Conservation (phyloP, 23 red algal species). For the Cyanidiococcus yangmingshanensis region DNA sequence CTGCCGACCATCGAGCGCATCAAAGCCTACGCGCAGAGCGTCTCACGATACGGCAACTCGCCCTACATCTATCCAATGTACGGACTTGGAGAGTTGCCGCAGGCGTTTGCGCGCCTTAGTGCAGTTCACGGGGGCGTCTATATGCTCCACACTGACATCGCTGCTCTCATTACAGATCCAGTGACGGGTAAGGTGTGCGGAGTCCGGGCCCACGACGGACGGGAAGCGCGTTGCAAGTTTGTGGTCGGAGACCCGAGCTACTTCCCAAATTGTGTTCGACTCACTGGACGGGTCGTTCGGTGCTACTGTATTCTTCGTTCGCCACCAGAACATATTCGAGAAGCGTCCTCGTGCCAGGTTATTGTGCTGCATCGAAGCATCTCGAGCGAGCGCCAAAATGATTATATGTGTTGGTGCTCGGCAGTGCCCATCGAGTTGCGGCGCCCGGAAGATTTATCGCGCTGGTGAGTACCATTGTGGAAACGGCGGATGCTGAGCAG, state of each 20-base stretch:
- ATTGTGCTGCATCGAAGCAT: conserved; percentile 69
- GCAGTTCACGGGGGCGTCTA: conserved; percentile 96
- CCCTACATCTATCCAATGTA: conserved; percentile 97
- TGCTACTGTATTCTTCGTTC: conserved; percentile 79
- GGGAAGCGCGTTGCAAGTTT: conserved; percentile 57
- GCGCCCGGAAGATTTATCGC: conserved; percentile 74
- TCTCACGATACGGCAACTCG: conserved; percentile 64
- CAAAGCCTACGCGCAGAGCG: conserved; percentile 74
- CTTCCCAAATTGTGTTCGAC: conserved; percentile 50
- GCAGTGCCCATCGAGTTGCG: conserved; percentile 59
- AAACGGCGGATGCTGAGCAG: conserved; percentile 43
- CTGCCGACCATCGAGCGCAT: conserved; percentile 62
- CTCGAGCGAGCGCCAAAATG: conserved; percentile 44
- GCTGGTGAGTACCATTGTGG: conserved; percentile 85
- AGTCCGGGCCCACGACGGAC: conserved; percentile 45
- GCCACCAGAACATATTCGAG: conserved; percentile 66
- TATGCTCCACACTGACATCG: conserved; percentile 78
- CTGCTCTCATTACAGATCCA: conserved; percentile 48
- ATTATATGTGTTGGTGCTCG: conserved; percentile 94
- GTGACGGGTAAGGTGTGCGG: conserved; percentile 43
- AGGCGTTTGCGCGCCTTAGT: conserved; percentile 87
- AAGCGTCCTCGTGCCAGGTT: conserved; percentile 73
- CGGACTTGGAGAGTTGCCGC: conserved; percentile 93
- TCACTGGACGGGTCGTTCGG: conserved; percentile 54
- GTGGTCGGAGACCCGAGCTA: conserved; percentile 86